These are phyloP conservation scores for Begonia peltatifolia DNA, from an alignment of 306 rosid genomes.

Conservation along the genomic window DNA sequence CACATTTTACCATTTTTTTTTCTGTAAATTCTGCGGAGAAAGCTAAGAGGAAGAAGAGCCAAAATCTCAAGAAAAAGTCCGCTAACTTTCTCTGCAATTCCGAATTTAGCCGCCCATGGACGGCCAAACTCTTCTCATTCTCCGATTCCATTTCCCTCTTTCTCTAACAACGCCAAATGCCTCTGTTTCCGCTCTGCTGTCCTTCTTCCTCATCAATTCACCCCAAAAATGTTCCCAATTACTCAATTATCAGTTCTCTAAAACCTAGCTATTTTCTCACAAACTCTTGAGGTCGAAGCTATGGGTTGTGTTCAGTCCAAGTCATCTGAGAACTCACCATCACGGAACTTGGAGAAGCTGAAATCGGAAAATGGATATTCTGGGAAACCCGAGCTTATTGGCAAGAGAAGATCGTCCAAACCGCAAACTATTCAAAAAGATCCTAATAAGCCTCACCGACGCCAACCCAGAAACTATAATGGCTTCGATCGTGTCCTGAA, in stretches of 20 bases:
- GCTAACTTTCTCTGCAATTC: slow-evolving; percentile 16
- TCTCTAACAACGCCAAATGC: neutral
- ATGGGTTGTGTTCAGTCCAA: slow-evolving; percentile 79
- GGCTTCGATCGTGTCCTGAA: slow-evolving; percentile 1
- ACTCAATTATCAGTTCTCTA: neutral
- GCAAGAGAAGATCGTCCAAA: slow-evolving; percentile 31
- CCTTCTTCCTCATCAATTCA: neutral
- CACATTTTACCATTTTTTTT: no score
- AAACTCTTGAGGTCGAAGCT: slow-evolving; percentile 2
- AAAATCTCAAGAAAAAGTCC: slow-evolving; percentile 3
- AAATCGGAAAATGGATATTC: slow-evolving; percentile 49
- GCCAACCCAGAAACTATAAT: slow-evolving; percentile 12
- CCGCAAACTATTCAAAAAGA: slow-evolving; percentile 17
- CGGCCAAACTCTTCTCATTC: slow-evolving; percentile 23
- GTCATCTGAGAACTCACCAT: slow-evolving; percentile 12
- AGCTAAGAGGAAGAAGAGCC: slow-evolving; percentile 12
- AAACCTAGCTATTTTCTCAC: neutral
- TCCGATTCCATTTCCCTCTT: slow-evolving; percentile 1
- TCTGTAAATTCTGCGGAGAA: slow-evolving; percentile 21
- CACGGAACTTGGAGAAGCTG: slow-evolving; percentile 26
- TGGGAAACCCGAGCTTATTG: slow-evolving; percentile 14
- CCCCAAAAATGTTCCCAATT: slow-evolving; percentile 1
- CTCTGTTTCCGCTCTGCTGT: neutral
- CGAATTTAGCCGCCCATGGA: slow-evolving; percentile 60
- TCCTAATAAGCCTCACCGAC: slow-evolving; percentile 1